Evolutionary conservation across 1,139 yeast species (phyloP).

Genomic region (Wickerhamomyces sp.): DNA sequence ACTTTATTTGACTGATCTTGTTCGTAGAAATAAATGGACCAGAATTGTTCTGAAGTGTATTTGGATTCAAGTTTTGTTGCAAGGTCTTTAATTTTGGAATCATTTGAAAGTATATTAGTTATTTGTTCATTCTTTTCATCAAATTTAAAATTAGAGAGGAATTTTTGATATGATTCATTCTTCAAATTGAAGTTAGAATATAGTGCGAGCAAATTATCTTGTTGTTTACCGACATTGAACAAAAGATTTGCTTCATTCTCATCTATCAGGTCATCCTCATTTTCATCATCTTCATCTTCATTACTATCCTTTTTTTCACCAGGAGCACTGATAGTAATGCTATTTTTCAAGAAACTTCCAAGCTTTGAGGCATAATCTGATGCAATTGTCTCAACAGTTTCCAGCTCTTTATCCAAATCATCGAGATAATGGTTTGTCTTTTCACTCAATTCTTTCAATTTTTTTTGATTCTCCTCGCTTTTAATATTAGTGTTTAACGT

Average conservation of each 20-base stretch:
- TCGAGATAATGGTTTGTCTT: slow-evolving; percentile 61
- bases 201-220: not conserved
- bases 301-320: not conserved
- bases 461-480: slow-evolving; percentile 7
- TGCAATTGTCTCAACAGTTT: slow-evolving; percentile 58
- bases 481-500: slow-evolving; percentile 11
- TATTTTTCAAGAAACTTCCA: slow-evolving; percentile 52
- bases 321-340: slow-evolving; percentile 39
- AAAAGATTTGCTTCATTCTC: slow-evolving; percentile 35
- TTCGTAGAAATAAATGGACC: slow-evolving; percentile 71
- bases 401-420: slow-evolving; percentile 61
- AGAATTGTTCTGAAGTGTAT: slow-evolving; percentile 44
- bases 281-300: slow-evolving; percentile 11
- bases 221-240: slow-evolving; percentile 33
- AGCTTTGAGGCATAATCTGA: slow-evolving; percentile 52
- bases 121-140: slow-evolving; percentile 51
- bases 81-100: slow-evolving; percentile 32
- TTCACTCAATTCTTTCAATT: slow-evolving; percentile 33
- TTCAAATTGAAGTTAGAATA: slow-evolving; percentile 6
- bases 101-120: no score
- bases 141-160: slow-evolving; percentile 25
- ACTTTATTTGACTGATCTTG: no score
- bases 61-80: slow-evolving; percentile 42
- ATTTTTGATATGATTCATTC: slow-evolving; percentile 27
- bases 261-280: slow-evolving; percentile 24